Base-by-base conservation (phyloP, 78 protist species). In the Dictyostelium discoideum region DNA sequence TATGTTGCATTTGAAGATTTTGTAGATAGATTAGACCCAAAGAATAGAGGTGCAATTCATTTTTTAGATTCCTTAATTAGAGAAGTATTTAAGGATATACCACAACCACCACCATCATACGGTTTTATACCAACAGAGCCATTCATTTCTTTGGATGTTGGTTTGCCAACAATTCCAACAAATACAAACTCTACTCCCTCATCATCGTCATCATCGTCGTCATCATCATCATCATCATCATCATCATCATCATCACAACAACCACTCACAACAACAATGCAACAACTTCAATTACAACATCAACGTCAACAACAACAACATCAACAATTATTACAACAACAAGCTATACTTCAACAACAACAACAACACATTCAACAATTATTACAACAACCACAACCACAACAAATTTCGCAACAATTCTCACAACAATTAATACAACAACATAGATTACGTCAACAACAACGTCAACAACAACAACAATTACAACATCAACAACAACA, bases 1-100 rank as follows among this genome's bases (percentile, higher is more conserved):
- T 67, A 24, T 26, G 26, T 67, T 20, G 42, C 84, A 3, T 78
- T 78, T 22, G 84, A 78, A 20, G 84, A 78, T 10, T 78, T 78
- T 78, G 84, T 78, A 9, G 84, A 78, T 8, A 42, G n/a, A 37
- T 78, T 78, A 22, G 84, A 78, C 22, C 84, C 84, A 22, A 78
- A 78, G 14, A 78, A 78, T 42, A 40, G 37, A 78, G 5, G 29
- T 40, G 20, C 57, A 42, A 24, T 37, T 24, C 84, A 78, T 40
- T 40, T 37, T 40, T 78, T 78, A 37, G 57, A 78, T 37, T 42
- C 57, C 1, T 44, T 78, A 44, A 78, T 42, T 0, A 42, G 29
- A 44, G 84, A 78, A 9, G 57, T 42, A 44, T 22, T 78, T 29
- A 78, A 42, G n/a, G 76, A 67, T 67, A 24, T 26, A 24, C 76